Evolutionary conservation across 306 rosid species (phyloP), one percentile per base, ranked within the genome.

Genomic region (Mimosa bimucronata): DNA sequence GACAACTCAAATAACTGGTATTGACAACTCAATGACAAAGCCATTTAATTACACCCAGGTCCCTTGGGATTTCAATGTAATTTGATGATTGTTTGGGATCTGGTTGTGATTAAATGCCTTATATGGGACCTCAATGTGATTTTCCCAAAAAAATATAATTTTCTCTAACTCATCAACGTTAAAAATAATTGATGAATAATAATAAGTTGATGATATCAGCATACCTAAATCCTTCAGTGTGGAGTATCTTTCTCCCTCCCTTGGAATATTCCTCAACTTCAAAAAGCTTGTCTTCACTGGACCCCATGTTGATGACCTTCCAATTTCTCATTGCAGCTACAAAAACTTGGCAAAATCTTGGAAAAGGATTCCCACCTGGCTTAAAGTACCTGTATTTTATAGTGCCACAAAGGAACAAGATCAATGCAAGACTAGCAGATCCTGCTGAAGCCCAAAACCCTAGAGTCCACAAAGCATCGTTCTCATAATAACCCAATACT

Each of bases 381-480:
- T 78, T 88, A 57, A 87, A 88, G 77, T 91, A 88, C 72, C 98
- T 88, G 50, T 90, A 93, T 66, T 88, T 84, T 1, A 84, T 84
- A 11, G 92, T 91, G 9, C 98, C 98, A 74, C 90, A 88, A 4
- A 93, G 94, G 73, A 93, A 91, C 86, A 93, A 76, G 71, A 81
- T 34, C 88, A 91, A 74, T 7, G 89, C 97, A 38, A 87, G 1
- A 25, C 79, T 18, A 21, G 97, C 94, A 66, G 98, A 93, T 16
- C 88, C 97, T 34, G 92, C 66, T 5, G 97, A 93, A n/a, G 97
- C 93, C 93, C 93, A 93, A 38, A 93, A 93, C 2, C 97, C 98
- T 26, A 88, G 13, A 18, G 90, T 86, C 98, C 98, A 91, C 74
- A 77, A 21, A 2, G 94, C 98, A 0, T 85, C 79, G 65, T 93